Evolutionary conservation across 768 basidiomycete genomes (phyloP), one percentile per base, ranked within the genome.

Genomic region (Mycena floridula): DNA sequence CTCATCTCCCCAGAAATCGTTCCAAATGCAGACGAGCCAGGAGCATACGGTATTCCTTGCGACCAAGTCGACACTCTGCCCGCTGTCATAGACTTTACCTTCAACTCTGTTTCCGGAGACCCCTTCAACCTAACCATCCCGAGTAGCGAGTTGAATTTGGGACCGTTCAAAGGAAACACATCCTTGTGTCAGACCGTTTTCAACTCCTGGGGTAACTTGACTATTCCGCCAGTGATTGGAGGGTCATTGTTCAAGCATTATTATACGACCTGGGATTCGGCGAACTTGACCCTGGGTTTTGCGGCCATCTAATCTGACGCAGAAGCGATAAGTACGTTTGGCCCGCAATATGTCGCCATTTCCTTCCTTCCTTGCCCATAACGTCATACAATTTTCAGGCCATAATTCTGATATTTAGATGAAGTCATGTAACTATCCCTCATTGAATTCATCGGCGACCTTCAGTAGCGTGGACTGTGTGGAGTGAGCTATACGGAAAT

Each of bases 31-130:
- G 54, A 45, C n/a, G 56, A 59, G 48, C 55, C 60, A 6, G 63
- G 63, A 16, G 54, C 61, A 6, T 66, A 56, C 54, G 63, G 63
- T 35, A 54, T 60, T 44, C 44, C 64, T 2, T 66, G 64, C 59
- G 39, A 42, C 37, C 20, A 55, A 47, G 54, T 66, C 41, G 37
- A 38, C 36, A 44, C 49, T 11, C 56, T 64, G 23, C 51, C 57
- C 22, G 63, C 64, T 12, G 47, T 25, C 43, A 59, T 66, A 49
- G 52, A 54, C 41, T 39, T 35, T 7, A 35, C 32, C 13, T 7
- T 35, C 32, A 35, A 13, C 3, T 35, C 32, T 35, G 18, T 18
- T 7, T 35, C 32, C 18, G 3, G 3, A 35, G 3, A 35, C 15
- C 3, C 32, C 15, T 35, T 35, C 7, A 35, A 35, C 18, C 32